Conservation (phyloP, 2,329 filamentous ascomycete species). For the Zalaria sp. region DNA sequence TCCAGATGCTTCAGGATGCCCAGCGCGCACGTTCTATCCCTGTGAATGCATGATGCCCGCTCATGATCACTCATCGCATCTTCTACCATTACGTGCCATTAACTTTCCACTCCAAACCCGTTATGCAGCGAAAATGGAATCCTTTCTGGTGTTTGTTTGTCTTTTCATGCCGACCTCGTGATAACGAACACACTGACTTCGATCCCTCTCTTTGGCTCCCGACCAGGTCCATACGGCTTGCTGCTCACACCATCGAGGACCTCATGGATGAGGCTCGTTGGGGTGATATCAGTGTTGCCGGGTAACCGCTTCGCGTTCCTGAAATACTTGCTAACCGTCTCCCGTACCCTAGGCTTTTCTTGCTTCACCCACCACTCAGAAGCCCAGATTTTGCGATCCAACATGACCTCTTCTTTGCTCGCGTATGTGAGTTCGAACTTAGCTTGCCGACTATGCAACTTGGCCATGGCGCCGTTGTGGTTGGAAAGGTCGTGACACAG, state of each 20-base stretch:
- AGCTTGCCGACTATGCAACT: constrained; percentile 17
- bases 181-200: constrained; percentile 36
- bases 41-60: no score
- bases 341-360: constrained; percentile 44
- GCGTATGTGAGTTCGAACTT: constrained; percentile 32
- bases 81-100: background rate
- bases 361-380: constrained; percentile 51
- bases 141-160: constrained; percentile 1
- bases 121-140: background rate
- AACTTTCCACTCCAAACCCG: background rate
- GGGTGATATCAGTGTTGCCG: constrained; percentile 20
- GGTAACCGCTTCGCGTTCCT: constrained; percentile 27
- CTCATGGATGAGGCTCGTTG: constrained; percentile 42
- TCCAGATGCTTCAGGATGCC: no score
- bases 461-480: constrained; percentile 13
- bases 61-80: no score
- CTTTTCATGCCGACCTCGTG: constrained; percentile 12
- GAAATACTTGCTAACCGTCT: constrained; percentile 30
- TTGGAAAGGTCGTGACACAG: constrained; percentile 15
- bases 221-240: constrained; percentile 30
- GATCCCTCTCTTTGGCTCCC: constrained; percentile 29
- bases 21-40: no score
- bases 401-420: constrained; percentile 33
- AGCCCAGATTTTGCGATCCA: constrained; percentile 42
- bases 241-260: constrained; percentile 44